These are phyloP conservation scores for Aspergillus costaricaensis DNA, from an alignment of 2,329 filamentous ascomycete genomes.

Conservation along the genomic window DNA sequence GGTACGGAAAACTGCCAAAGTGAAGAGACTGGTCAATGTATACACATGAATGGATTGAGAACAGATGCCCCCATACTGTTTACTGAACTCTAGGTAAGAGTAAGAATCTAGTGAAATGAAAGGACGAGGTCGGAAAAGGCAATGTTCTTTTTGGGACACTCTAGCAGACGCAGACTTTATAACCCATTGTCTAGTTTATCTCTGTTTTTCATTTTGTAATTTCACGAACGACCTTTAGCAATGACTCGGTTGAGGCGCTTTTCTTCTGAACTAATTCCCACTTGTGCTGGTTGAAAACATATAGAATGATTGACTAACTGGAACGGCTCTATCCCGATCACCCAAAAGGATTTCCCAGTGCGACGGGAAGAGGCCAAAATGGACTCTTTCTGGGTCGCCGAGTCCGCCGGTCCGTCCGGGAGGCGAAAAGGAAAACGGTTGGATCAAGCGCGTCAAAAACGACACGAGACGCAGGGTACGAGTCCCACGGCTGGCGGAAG, in stretches of 20 bases:
- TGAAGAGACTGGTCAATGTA: not conserved
- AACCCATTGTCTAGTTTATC: no score
- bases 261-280: no score
- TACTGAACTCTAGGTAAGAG: no score
- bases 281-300: no score
- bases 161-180: no score
- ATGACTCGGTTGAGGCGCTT: no score
- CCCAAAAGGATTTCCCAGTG: not conserved
- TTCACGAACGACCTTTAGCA: no score
- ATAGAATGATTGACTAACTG: not conserved
- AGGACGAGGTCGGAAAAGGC: not conserved
- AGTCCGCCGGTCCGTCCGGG: slow-evolving; percentile 27
- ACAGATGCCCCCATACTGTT: not conserved
- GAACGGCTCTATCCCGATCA: not conserved
- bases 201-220: no score
- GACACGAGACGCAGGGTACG: slow-evolving; percentile 24
- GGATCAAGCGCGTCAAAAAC: slow-evolving; percentile 24
- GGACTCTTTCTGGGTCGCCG: slow-evolving; percentile 24
- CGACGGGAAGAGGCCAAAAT: not conserved
- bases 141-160: not conserved
- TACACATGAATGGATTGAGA: not conserved
- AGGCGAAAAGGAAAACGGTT: slow-evolving; percentile 25
- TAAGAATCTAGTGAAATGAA: not conserved
- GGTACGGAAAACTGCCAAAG: not conserved
- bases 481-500: slow-evolving; percentile 25